Evolutionary conservation across 2,329 filamentous ascomycete species (phyloP), one percentile per base, ranked within the genome.

Genomic region (Fusarium irregulare): DNA sequence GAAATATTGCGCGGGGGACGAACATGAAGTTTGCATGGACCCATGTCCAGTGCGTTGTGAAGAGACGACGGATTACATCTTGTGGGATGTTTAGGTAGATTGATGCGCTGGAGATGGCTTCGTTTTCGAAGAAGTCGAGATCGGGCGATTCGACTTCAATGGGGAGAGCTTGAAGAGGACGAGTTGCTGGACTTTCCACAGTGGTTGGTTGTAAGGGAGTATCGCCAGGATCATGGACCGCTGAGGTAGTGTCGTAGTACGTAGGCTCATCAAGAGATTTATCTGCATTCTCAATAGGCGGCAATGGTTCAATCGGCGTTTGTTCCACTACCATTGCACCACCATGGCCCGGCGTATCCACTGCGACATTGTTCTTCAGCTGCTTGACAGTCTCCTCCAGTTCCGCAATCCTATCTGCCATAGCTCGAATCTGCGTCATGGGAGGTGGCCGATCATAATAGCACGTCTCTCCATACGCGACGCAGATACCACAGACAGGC

Each of bases 21-120:
- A 59, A 59, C 56, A 59, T 59, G 8, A 59, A 59, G 14, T 59
- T 59, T 0, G 56, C 48, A 16, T 59, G 56, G 0, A 59, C 56
- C 56, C 56, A 59, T 1, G 49, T 59, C 56, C 56, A 59, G 6
- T 59, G 56, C 5, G 56, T 56, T 2, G 21, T 23, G 3, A 59
- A 59, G 0, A 59, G 37, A 27, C 49, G 40, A 2, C 16, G 49
- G 2, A 56, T 56, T 0, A 56, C 21, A 1, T 45, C 56, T 6
- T 45, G 1, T 0, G 56, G 28, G 9, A 59, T 56, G 2, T 20
- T 59, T 0, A 59, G 28, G 6, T 28, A 59, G 7, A 37, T n/a
- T 11, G 56, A 37, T n/a, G 56, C 56, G 12, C 27, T 59, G 12
- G 34, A n/a, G 2, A 59, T 13, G 0, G 56, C 56, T 28, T 56